phyloP scores from a whole-genome alignment of 805 yeast species.

The Candida maltosa region DNA sequence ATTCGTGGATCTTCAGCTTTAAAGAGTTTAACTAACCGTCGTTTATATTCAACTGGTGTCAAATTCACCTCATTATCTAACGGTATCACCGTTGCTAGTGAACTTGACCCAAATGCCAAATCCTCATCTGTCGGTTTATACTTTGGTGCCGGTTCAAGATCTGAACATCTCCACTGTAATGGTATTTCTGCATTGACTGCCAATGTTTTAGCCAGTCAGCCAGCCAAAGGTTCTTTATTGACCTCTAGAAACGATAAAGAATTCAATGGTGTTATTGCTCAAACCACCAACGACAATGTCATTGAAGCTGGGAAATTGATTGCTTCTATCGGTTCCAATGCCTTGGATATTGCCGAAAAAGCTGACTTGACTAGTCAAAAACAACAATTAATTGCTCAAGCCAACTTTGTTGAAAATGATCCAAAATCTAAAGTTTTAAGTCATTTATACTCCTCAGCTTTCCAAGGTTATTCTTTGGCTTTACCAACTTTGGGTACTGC shows the following conservation, averaged over 20 bases:
- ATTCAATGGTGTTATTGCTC: slow-evolving; percentile 58
- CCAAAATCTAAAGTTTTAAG: slow-evolving; percentile 60
- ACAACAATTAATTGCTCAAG: slow-evolving; percentile 40
- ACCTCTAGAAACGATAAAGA: slow-evolving; percentile 59
- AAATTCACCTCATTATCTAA: slow-evolving; percentile 69
- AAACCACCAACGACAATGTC: slow-evolving; percentile 48
- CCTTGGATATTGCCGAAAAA: slow-evolving; percentile 37
- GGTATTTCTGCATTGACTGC: slow-evolving; percentile 72
- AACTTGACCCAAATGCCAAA: slow-evolving; percentile 52
- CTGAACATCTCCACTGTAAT: slow-evolving; percentile 77
- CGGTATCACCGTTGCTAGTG: slow-evolving; percentile 74
- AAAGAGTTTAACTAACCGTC: slow-evolving; percentile 37
- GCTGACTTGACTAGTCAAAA: slow-evolving; percentile 48
- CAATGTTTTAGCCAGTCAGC: slow-evolving; percentile 40
- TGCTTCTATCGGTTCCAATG: slow-evolving; percentile 39
- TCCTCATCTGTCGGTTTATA: slow-evolving; percentile 67
- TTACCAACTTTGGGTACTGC: slow-evolving; percentile 74
- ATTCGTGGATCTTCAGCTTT: slow-evolving; percentile 40
- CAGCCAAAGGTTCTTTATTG: slow-evolving; percentile 54
- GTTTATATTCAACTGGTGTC: slow-evolving; percentile 60
- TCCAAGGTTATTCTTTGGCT: slow-evolving; percentile 80
- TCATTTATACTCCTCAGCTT: slow-evolving; percentile 80
- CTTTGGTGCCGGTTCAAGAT: slow-evolving; percentile 73
- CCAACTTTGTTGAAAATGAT: slow-evolving; percentile 53
- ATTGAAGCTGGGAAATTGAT: slow-evolving; percentile 52